Conservation (phyloP, 164 flowering plant genomes). For the Amborella trichopoda region DNA sequence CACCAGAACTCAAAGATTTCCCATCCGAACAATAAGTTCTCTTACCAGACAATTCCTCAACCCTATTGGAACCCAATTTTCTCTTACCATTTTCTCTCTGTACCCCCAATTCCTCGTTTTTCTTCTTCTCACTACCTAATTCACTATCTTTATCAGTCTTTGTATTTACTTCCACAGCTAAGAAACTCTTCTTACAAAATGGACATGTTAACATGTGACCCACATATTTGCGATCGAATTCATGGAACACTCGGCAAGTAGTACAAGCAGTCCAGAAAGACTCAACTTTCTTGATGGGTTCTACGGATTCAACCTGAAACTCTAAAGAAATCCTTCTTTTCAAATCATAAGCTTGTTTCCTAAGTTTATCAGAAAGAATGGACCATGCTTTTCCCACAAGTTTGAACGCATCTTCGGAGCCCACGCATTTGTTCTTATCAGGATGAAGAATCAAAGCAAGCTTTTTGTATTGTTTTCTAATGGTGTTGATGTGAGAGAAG, state of each 20-base stretch:
- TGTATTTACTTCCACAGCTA: constrained; percentile 47
- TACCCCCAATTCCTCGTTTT: too few relatives aligned
- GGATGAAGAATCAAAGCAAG: constrained; percentile 69
- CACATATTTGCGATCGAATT: constrained; percentile 67
- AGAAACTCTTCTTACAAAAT: constrained; percentile 56
- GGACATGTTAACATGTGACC: constrained; percentile 68
- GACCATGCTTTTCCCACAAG: constrained; percentile 50
- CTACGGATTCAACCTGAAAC: constrained; percentile 15
- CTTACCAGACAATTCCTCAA: too few relatives aligned
- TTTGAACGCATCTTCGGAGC: constrained; percentile 75
- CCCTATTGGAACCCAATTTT: constrained; percentile 13
- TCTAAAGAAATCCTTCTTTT: constrained; percentile 46
- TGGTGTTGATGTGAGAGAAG: constrained; percentile 43
- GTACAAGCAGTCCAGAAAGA: constrained; percentile 70
- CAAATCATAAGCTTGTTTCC: constrained; percentile 58
- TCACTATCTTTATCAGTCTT: constrained; percentile 3
- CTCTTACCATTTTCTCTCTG: constrained; percentile 1
- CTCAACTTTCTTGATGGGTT: constrained; percentile 9
- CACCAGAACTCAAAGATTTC: too few relatives aligned
- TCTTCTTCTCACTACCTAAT: too few relatives aligned
- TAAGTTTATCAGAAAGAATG: constrained; percentile 44
- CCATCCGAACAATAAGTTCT: too few relatives aligned
- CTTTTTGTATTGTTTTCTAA: constrained; percentile 58
- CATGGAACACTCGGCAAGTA: constrained; percentile 46
- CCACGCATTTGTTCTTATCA: constrained; percentile 48